Percentiles rank a stretch among this genome's conserved stretches.
Evolutionary conservation across 208 protist species (phyloP).

Genomic region (Naegleria fowleri): DNA sequence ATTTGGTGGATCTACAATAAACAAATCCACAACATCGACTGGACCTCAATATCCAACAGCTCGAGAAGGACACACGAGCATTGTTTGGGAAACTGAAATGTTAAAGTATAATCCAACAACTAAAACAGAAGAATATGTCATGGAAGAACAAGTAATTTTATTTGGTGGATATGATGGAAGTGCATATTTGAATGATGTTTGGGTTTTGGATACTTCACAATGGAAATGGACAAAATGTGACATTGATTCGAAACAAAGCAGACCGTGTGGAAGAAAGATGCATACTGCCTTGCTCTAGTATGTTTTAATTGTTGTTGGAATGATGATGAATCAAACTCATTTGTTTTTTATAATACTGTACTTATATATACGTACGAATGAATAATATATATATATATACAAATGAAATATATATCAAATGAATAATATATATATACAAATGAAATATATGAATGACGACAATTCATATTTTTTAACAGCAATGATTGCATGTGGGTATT

Average conservation of each 20-base stretch:
- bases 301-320: no score
- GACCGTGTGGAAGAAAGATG: neutral
- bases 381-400: no score
- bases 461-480: no score
- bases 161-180: slow-evolving; percentile 20
- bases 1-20: neutral
- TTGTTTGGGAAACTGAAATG: neutral
- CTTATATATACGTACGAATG: no score
- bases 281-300: neutral
- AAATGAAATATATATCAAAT: no score
- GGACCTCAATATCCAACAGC: neutral
- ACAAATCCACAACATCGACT: neutral
- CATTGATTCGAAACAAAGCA: neutral
- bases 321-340: no score
- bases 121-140: neutral
- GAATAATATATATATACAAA: no score
- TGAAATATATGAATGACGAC: no score
- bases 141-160: slow-evolving; percentile 21
- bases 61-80: neutral
- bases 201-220: neutral
- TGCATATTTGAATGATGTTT: slow-evolving; percentile 1
- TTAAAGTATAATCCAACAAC: neutral
- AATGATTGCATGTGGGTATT: slow-evolving; percentile 9
- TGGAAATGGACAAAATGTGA: neutral
- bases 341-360: no score